phyloP scores from a whole-genome alignment of 305 asterid genomes.

The Rubia peregrina region DNA sequence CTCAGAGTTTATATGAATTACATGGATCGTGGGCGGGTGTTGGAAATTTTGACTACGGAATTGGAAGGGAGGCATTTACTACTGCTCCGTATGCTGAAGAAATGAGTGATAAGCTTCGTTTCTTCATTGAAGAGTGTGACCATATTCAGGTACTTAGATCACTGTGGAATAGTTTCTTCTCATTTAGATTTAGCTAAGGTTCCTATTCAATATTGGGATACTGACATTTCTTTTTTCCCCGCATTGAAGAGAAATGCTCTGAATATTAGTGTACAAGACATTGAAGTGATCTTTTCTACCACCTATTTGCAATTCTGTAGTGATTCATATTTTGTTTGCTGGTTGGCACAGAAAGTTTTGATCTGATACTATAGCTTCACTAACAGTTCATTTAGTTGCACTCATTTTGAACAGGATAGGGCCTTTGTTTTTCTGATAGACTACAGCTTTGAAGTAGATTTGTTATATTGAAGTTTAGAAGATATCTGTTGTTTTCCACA shows the following conservation, averaged over 20 bases:
- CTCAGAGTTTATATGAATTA: constrained; percentile 76
- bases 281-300: neutral
- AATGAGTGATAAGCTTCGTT: constrained; percentile 80
- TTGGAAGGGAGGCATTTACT: constrained; percentile 63
- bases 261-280: neutral
- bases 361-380: neutral
- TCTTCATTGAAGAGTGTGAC: constrained; percentile 91
- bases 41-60: constrained; percentile 56
- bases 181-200: neutral
- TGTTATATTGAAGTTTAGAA: neutral
- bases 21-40: constrained; percentile 59
- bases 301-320: neutral
- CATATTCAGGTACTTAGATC: constrained; percentile 58
- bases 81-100: constrained; percentile 56
- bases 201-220: neutral
- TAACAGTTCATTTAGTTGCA: neutral
- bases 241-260: neutral
- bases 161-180: constrained; percentile 1
- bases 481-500: neutral
- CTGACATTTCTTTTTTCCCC: neutral
- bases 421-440: neutral
- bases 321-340: neutral
- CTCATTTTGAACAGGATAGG: neutral
- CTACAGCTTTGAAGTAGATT: neutral
- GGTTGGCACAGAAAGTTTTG: neutral